Conservation (phyloP, 176 grass and related monocot genomes). For the Carex kokanica region DNA sequence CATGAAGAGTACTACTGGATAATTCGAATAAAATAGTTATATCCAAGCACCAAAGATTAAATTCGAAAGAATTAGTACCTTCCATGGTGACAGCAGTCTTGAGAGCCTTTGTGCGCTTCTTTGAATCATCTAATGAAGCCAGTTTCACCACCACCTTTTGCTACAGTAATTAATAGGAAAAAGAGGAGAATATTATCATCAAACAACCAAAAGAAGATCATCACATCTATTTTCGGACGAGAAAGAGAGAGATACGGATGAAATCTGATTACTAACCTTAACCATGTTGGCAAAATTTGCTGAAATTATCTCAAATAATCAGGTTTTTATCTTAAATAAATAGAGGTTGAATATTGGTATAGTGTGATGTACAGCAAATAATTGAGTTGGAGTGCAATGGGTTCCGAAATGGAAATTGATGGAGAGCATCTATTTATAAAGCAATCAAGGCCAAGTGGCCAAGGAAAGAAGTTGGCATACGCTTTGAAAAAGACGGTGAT, state of each 20-base stretch:
- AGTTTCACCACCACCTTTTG: conserved; percentile 80
- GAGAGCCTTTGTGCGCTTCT: conserved; percentile 61
- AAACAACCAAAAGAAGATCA: background rate
- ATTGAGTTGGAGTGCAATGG: background rate
- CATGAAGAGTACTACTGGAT: background rate
- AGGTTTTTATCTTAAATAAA: background rate
- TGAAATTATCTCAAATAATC: background rate
- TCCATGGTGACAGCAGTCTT: conserved; percentile 56
- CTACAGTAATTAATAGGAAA: conserved; percentile 29
- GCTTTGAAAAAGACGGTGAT: background rate
- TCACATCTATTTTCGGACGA: background rate
- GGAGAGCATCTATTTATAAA: conserved; percentile 15
- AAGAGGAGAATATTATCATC: background rate
- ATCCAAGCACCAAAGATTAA: background rate
- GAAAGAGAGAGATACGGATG: background rate
- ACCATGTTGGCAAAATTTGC: background rate
- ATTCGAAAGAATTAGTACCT: conserved; percentile 32
- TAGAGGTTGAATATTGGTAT: background rate
- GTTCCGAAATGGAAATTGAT: conserved; percentile 8
- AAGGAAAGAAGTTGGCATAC: background rate
- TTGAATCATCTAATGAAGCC: conserved; percentile 44
- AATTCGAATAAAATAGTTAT: background rate
- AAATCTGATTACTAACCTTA: background rate
- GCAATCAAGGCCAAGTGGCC: background rate
- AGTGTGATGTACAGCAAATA: background rate